Base-by-base conservation (phyloP, 2,329 filamentous ascomycete genomes). In the Penicillium decumbens region DNA sequence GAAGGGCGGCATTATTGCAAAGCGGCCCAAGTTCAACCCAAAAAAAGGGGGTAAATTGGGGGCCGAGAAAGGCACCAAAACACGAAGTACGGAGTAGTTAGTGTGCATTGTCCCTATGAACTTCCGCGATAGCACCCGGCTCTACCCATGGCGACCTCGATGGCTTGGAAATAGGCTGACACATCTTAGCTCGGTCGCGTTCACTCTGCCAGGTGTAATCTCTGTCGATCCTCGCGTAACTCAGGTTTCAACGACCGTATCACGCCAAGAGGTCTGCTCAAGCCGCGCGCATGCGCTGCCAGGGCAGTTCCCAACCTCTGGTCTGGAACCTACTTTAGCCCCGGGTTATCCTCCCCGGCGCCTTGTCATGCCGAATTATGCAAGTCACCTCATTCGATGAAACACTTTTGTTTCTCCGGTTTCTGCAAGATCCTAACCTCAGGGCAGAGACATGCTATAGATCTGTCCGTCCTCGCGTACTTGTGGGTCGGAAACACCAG, bases 81-180 rank as follows among this genome's bases (percentile, higher is more conserved):
- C 37, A 39, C 10, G 20, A 8, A 39, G 15, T 18, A 18, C 15
- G 15, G 15, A 18, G 15, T 18, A 18, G 15, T 18, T 18, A 42
- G 30, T 45, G 28, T 49, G 50, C 45, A 43, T 24, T 49, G 41
- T 51, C 37, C 40, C 27, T 25, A 37, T 44, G 18, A 25, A 41
- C 25, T 42, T 37, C 25, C 33, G 28, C 38, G 37, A 13, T 40
- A 47, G 33, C 24, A n/a, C 32, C 38, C 40, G 43, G 41, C 15
- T 30, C 32, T 49, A 53, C 45, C 51, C 37, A 47, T 47, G 50
- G 25, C 50, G 45, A 47, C 49, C 49, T 32, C 43, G 46, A 51
- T 58, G 51, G 46, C 53, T 57, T 59, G 55, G 47, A 55, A 59
- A 59, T 47, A 45, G 28, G 42, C 29, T 45, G 47, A 42, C 50